Evolutionary conservation across 352 stramenopile genomes (phyloP), one percentile per base, ranked within the genome.

Genomic region (Pythium periplocum): DNA sequence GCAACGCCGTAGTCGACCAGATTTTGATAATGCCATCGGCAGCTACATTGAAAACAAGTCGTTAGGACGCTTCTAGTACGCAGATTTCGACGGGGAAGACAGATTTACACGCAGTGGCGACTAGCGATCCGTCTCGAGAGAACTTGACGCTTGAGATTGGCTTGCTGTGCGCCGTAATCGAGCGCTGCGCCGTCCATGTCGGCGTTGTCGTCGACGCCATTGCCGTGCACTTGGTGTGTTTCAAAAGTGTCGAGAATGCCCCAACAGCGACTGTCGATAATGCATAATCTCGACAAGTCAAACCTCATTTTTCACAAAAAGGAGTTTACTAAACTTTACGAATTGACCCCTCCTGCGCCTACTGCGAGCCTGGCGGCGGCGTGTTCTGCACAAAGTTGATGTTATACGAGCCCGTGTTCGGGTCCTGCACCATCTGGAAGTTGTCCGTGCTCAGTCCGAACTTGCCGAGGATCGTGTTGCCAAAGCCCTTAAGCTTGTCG

Each of bases 381-480:
- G 66, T 48, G 53, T 86, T 90, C 63, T 92, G 81, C 53, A 78
- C 64, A 58, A 96, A 98, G 66, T 97, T 98, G 68, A 99, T 97
- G 55, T 81, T 98, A 80, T 99, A 99, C 35, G 91, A 97, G 39
- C 97, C 97, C 6, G 90, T 98, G 6, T 86, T 78, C 31, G 96
- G 96, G 78, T 99, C 96, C 80, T 99, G 87, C 7, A 98, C 88
- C 61, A 99, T 93, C 69, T 99, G 87, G 68, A 99, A 99, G 72
- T 99, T 99, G 79, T 99, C 97, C 30, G 98, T 90, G 69, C 92
- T 98, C 60, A 99, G 78, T 36, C 97, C 97, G 74, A 99, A 99
- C 64, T 99, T 99, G 55, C 96, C 93, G 17, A 99, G 73, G 46
- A 99, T 86, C 49, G 83, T 97, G 75, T 99, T 99, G 31, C 97